Evolutionary conservation across 371 early-diverging fungal genomes (phyloP).

Genomic region (Edhazardia aedis): DNA sequence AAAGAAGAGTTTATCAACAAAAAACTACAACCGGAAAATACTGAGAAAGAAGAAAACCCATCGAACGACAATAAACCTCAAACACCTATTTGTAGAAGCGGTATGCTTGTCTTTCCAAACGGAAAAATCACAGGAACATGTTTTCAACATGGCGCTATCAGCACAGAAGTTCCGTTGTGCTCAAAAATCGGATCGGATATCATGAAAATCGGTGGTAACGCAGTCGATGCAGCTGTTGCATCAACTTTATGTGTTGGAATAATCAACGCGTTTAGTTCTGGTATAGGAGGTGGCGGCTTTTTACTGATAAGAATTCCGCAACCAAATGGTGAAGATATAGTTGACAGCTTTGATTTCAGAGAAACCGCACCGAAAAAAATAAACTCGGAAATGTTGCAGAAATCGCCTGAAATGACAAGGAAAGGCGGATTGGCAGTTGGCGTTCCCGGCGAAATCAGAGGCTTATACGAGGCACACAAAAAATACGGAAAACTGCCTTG

Average conservation of each 20-base stretch:
- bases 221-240: slow-evolving; percentile 81
- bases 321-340: background rate
- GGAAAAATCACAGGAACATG: background rate
- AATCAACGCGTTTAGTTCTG: slow-evolving; percentile 72
- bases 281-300: slow-evolving; percentile 89
- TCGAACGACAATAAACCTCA: too few relatives aligned
- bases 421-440: slow-evolving; percentile 60
- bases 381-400: slow-evolving; percentile 52
- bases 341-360: slow-evolving; percentile 49
- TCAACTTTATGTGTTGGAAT: slow-evolving; percentile 71
- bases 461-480: slow-evolving; percentile 57
- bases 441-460: slow-evolving; percentile 71
- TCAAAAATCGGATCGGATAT: slow-evolving; percentile 47
- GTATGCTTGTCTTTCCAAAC: background rate
- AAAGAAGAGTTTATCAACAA: background rate
- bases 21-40: background rate
- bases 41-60: background rate
- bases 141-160: slow-evolving; percentile 47
- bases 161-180: slow-evolving; percentile 37
- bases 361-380: slow-evolving; percentile 67
- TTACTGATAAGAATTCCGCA: slow-evolving; percentile 54
- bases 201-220: slow-evolving; percentile 68
- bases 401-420: slow-evolving; percentile 51
- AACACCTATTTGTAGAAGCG: background rate
- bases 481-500: slow-evolving; percentile 49